A percentile compares a stretch with the other conserved stretches of the same genome.
Conservation (phyloP, 345 rosid genomes). For the Lepidium didymum region DNA sequence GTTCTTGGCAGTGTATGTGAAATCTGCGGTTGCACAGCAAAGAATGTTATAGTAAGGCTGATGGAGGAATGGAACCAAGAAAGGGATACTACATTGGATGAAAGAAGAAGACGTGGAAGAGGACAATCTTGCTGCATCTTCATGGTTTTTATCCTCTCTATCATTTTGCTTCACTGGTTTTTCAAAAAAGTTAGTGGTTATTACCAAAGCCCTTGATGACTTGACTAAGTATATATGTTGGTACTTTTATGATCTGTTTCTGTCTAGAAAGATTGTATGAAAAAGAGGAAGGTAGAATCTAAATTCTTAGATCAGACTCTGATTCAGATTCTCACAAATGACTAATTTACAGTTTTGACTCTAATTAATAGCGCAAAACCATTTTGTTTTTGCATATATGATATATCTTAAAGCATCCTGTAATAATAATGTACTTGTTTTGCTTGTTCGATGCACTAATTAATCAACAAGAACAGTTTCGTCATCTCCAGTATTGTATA, state of each 20-base stretch:
- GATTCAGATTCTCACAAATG: neutral
- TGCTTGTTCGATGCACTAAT: neutral
- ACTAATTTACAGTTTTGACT: neutral
- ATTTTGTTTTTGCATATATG: neutral
- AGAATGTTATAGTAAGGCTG: constrained; percentile 14
- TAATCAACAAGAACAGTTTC: neutral
- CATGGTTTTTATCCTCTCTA: constrained; percentile 2
- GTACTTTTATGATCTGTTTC: neutral
- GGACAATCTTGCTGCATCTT: constrained; percentile 26
- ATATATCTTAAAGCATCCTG: neutral
- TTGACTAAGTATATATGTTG: neutral
- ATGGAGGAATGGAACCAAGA: constrained; percentile 10
- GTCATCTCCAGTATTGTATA: neutral
- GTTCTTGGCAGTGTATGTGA: constrained; percentile 27
- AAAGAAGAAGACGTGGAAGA: constrained; percentile 16
- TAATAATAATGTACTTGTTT: neutral
- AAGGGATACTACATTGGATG: constrained; percentile 1
- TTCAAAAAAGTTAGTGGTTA: constrained; percentile 2
- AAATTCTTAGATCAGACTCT: neutral
- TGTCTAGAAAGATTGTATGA: neutral
- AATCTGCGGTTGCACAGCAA: constrained; percentile 20
- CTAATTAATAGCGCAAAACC: neutral
- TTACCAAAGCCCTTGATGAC: neutral
- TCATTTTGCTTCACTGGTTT: constrained; percentile 21
- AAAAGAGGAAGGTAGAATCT: neutral